Base-by-base conservation (phyloP, 805 yeast genomes). In the Starmerella lactis-condensi region DNA sequence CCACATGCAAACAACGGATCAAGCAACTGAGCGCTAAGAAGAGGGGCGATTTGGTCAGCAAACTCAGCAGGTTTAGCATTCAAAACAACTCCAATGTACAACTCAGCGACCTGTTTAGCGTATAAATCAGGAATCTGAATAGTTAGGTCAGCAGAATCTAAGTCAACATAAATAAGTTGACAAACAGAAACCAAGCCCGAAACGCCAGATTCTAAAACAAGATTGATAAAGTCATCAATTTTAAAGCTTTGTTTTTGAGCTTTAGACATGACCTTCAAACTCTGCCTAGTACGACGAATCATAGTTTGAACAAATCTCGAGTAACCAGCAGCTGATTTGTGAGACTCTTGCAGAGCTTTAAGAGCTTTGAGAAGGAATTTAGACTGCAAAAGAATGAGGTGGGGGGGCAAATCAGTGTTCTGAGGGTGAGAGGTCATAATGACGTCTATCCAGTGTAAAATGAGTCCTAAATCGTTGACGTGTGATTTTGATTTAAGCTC, bases 1-100 rank as follows among this genome's bases (percentile, higher is more conserved):
- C 26, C 34, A 5, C 31, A 14, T 1, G 48, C 44, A 16, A 70
- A 49, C 40, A 68, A 66, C 5, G 54, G 50, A n/a, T 58, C 60
- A 29, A 72, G 21, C 57, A 14, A 48, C 20, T 7, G 27, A 32
- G n/a, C n/a, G n/a, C n/a, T n/a, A 3, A 49, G 39, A 6, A 46
- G 19, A 2, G 33, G 34, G 12, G 12, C 27, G 10, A 40, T 26
- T 1, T 6, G 5, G 4, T 31, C 37, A 6, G 38, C 25, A 22
- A 47, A 41, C 2, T 47, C 43, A 12, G 26, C 30, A 2, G 36
- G 34, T 34, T 52, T 52, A 5, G 51, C 38, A 4, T 43, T 49
- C 6, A 58, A 42, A n/a, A 56, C 45, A 6, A 35, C 40, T n/a
- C 40, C 37, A n/a, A 36, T 32, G 39, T 48, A 58, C 9, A 44